Conservation (phyloP, 2,329 filamentous ascomycete species). For the Plectosphaerella plurivora region DNA sequence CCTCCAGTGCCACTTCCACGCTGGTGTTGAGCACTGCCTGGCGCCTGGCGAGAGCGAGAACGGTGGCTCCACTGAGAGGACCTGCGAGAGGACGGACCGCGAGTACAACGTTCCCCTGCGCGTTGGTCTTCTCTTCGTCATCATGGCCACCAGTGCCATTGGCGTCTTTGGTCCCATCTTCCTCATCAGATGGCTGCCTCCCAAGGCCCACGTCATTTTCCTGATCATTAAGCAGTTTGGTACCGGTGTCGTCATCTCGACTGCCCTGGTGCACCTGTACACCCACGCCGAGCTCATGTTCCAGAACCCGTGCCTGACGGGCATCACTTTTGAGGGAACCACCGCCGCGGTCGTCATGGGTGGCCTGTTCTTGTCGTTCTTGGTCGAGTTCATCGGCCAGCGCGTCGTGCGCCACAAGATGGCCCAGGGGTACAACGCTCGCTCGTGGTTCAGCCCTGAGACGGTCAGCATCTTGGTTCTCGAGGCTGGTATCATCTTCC, state of each 20-base stretch:
- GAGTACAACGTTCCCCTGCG: slow-evolving; percentile 66
- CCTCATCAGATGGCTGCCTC: slow-evolving; percentile 51
- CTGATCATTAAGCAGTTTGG: slow-evolving; percentile 69
- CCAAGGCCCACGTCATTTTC: slow-evolving; percentile 45
- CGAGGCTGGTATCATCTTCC: slow-evolving; percentile 71
- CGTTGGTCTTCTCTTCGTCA: slow-evolving; percentile 67
- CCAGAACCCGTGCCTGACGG: slow-evolving; percentile 61
- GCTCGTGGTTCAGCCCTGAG: slow-evolving; percentile 29
- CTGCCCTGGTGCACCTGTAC: slow-evolving; percentile 67
- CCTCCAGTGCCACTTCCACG: slow-evolving; percentile 65
- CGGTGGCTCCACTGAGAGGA: slow-evolving; percentile 14
- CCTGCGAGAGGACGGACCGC: slow-evolving; percentile 40
- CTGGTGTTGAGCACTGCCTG: slow-evolving; percentile 55
- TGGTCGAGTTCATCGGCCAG: slow-evolving; percentile 64
- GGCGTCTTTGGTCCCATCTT: slow-evolving; percentile 66
- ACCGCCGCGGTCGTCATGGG: slow-evolving; percentile 70
- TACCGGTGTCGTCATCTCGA: slow-evolving; percentile 68
- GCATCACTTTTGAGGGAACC: slow-evolving; percentile 63
- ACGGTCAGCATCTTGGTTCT: slow-evolving; percentile 63
- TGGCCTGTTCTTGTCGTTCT: slow-evolving; percentile 67
- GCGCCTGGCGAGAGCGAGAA: slow-evolving; percentile 32
- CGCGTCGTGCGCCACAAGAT: slow-evolving; percentile 42
- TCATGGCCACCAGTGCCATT: slow-evolving; percentile 63
- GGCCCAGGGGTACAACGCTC: slow-evolving; percentile 14
- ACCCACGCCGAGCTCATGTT: slow-evolving; percentile 74